Evolutionary conservation across 306 rosid genomes (phyloP), one percentile per base, ranked within the genome.

Genomic region (Prunus mongolica): DNA sequence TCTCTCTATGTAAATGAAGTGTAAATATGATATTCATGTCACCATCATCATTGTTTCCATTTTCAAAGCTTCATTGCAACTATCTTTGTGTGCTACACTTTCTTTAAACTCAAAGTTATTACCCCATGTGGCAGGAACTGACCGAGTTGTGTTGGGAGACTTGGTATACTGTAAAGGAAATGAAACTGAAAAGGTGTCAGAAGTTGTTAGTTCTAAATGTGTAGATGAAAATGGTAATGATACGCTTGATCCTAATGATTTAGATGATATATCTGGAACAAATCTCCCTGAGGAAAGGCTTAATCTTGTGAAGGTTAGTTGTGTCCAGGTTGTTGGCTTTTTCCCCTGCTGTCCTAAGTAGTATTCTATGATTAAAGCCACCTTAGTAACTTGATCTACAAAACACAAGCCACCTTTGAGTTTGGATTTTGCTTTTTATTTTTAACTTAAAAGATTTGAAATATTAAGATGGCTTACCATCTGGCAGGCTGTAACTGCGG

Each of bases 91-190:
- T 65, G 58, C 6, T 18, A 41, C 24, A 49, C 66, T 14, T 25
- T 32, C 22, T 15, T 12, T 47, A 41, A 57, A 41, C 12, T 4
- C 25, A 66, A 51, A 54, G 66, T 73, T 64, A 55, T 75, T 80
- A 47, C 55, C 76, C 78, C 69, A 65, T 84, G 72, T 82, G 66
- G 75, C 90, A 95, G 99, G 99, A 73, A 84, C 86, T 62, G 85
- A 84, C 60, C 83, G 79, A 82, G 87, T 95, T 74, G 92, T 87
- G 75, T 76, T 90, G 78, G 99, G 97, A 76, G 99, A 95, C 86
- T 84, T 92, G 82, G 97, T 95, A 66, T 87, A 83, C 76, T 78
- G 87, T 78, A 95, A 92, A 81, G 96, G 82, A 81, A 67, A 84
- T 66, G 80, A 81, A 70, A 71, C 82, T 34, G 89, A 58, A 79